phyloP scores from a whole-genome alignment of 257 asterid species.

The Orobanche coerulescens region DNA sequence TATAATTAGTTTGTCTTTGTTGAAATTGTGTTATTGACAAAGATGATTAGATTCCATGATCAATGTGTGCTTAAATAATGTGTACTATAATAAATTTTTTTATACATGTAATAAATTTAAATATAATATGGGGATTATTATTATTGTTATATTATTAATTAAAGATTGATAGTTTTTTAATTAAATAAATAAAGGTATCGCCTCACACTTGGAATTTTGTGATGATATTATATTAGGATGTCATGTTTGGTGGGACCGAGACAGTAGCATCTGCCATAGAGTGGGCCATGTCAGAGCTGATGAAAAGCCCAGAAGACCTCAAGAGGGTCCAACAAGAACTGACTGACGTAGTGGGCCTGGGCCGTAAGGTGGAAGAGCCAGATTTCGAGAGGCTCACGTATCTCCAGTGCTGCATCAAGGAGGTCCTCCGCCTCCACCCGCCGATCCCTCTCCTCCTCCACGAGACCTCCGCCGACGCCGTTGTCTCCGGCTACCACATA shows the following conservation, averaged over 20 bases:
- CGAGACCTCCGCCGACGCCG: conserved; percentile 56
- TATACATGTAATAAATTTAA: too few relatives aligned
- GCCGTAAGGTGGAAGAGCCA: conserved; percentile 59
- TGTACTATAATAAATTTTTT: too few relatives aligned
- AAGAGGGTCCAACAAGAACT: conserved; percentile 70
- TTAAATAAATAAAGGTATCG: too few relatives aligned
- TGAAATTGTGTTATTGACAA: too few relatives aligned
- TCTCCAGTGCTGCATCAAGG: conserved; percentile 61
- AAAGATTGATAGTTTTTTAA: too few relatives aligned
- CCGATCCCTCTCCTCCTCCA: conserved; percentile 93
- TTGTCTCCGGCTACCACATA: conserved; percentile 53
- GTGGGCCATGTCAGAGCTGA: conserved; percentile 89
- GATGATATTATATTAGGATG: conserved; percentile 67
- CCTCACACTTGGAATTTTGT: too few relatives aligned
- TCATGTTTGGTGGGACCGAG: conserved; percentile 92
- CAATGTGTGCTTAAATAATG: too few relatives aligned
- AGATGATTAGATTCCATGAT: too few relatives aligned
- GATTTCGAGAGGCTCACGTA: conserved; percentile 60
- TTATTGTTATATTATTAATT: too few relatives aligned
- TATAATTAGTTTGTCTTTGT: too few relatives aligned
- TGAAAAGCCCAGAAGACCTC: conserved; percentile 61
- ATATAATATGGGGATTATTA: too few relatives aligned
- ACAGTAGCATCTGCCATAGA: conserved; percentile 90
- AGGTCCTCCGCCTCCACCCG: conserved; percentile 83
- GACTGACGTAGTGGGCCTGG: conserved; percentile 49